These are phyloP conservation scores for Cucurbita moschata DNA, from an alignment of 306 rosid genomes.

Conservation along the genomic window DNA sequence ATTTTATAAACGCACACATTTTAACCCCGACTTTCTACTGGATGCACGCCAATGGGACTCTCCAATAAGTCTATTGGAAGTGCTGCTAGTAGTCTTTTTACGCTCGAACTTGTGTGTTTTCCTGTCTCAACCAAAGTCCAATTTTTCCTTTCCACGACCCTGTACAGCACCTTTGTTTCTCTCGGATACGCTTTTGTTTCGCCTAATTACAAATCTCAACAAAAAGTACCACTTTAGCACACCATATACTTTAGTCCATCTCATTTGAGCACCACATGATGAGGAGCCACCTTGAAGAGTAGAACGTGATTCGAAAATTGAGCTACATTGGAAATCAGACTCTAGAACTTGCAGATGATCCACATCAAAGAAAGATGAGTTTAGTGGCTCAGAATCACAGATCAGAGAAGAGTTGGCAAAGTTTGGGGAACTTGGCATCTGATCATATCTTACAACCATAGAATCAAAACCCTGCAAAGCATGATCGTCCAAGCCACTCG, in stretches of 20 bases:
- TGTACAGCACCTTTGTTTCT: slow-evolving; percentile 15
- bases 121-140: neutral
- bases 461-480: slow-evolving; percentile 39
- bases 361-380: slow-evolving; percentile 44
- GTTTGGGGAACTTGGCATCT: slow-evolving; percentile 34
- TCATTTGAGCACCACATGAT: slow-evolving; percentile 37
- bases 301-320: slow-evolving; percentile 29
- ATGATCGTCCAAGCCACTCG: slow-evolving; percentile 59
- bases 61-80: too few species aligned
- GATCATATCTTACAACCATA: slow-evolving; percentile 52
- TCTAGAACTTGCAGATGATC: slow-evolving; percentile 60
- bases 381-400: slow-evolving; percentile 46
- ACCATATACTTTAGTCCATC: slow-evolving; percentile 77
- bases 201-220: slow-evolving; percentile 16
- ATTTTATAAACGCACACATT: neutral
- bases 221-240: slow-evolving; percentile 69
- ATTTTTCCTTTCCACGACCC: neutral
- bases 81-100: too few species aligned
- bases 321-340: slow-evolving; percentile 22
- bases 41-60: too few species aligned
- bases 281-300: slow-evolving; percentile 48
- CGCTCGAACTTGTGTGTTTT: neutral
- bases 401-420: slow-evolving; percentile 46
- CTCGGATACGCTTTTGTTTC: slow-evolving; percentile 12
- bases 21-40: neutral